Base-by-base conservation (phyloP, 805 yeast genomes). In the Cyberlindnera euphorbiae region DNA sequence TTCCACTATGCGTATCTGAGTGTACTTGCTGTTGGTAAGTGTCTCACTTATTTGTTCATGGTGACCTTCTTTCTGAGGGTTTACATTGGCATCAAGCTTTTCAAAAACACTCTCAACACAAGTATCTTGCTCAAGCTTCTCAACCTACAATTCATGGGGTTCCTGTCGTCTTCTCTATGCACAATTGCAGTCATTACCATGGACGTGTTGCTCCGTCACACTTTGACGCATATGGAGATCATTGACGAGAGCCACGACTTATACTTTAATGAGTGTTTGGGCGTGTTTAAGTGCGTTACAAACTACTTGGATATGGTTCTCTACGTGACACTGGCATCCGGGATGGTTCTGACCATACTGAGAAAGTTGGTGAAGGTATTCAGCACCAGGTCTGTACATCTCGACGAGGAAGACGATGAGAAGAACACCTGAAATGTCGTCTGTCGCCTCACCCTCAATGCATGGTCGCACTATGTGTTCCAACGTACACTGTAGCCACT, bases 121-220 rank as follows among this genome's bases (percentile, higher is more conserved):
- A 49, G 42, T 15, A 23, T 45, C 17, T n/a, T 49, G 18, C 29
- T 49, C 12, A 46, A 45, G 28, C 31, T 49, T 17, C 32, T 44
- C 16, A 42, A 46, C 30, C 13, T 41, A 14, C 53, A 49, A 28
- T 49, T 49, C 32, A 39, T 42, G 33, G 53, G 51, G 2, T 49
- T 49, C 34, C 30, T 49, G n/a, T 22, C 39, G 6, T 35, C 47
- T 2, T 39, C 44, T 6, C 4, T 44, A 17, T 35, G 41, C 17
- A 38, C 45, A 4, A 14, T 43, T 4, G 45, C 33, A 1, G 40
- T 48, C 12, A 32, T 46, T 18, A 28, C 30, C 2, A 6, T 35
- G 13, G 49, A 48, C 29, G 16, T 40, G 18, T 6, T 46, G 17
- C 24, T 46, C 28, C 44, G 44, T 18, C 4, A 13, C 17, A 28